phyloP scores from a whole-genome alignment of 352 stramenopile species.

The Globisporangium ultimum region DNA sequence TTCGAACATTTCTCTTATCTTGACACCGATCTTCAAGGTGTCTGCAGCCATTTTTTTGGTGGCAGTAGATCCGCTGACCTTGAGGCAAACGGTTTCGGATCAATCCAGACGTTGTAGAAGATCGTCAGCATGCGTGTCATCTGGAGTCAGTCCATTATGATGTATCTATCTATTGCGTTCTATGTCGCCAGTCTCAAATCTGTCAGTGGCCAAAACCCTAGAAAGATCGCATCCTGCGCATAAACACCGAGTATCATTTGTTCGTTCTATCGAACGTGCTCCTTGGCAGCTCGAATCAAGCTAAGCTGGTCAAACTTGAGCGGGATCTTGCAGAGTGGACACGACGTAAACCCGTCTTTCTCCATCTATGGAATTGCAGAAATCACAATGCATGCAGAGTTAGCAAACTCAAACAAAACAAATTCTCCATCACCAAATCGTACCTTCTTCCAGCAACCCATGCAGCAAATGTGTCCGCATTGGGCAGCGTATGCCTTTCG shows the following conservation, averaged over 20 bases:
- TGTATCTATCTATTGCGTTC: background rate
- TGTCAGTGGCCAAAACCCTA: background rate
- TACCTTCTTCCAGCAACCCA: constrained; percentile 84
- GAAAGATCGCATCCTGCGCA: background rate
- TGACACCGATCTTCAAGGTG: background rate
- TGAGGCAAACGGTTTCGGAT: background rate
- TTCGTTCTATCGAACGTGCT: constrained; percentile 6
- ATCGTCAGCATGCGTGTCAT: too few species aligned
- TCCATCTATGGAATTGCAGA: constrained; percentile 44
- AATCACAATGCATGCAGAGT: background rate
- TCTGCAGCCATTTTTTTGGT: background rate
- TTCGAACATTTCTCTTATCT: background rate
- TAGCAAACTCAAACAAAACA: constrained; percentile 7
- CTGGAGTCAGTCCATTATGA: too few species aligned
- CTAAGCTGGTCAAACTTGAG: constrained; percentile 69
- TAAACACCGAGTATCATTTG: background rate
- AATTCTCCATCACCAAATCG: background rate
- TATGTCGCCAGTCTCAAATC: background rate
- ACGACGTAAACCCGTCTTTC: constrained; percentile 67
- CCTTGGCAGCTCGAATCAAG: constrained; percentile 66
- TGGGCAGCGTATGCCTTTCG: constrained; percentile 72
- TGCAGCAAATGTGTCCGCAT: constrained; percentile 84
- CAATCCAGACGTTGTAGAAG: background rate
- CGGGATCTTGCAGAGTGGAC: constrained; percentile 70
- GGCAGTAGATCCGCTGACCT: too few species aligned